phyloP scores from a whole-genome alignment of 1,284 basidiomycete genomes.

The Ustilago tritici region DNA sequence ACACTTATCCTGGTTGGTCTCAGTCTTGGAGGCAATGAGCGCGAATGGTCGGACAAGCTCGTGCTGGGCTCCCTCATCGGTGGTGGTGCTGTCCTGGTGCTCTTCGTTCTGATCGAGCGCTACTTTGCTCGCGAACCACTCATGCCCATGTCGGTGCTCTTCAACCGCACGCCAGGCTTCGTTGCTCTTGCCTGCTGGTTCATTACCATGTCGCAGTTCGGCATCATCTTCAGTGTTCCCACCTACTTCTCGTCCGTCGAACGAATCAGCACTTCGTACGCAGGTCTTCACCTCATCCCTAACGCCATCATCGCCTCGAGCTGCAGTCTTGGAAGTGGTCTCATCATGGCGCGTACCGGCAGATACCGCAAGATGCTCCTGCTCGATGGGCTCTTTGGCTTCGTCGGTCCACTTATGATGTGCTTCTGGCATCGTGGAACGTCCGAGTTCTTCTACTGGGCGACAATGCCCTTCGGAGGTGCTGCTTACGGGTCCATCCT shows the following conservation, averaged over 20 bases:
- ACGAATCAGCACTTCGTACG: slow-evolving; percentile 66
- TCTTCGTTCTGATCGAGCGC: slow-evolving; percentile 72
- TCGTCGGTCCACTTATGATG: slow-evolving; percentile 70
- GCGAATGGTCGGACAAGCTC: slow-evolving; percentile 60
- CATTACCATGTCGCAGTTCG: slow-evolving; percentile 70
- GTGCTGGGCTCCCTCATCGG: slow-evolving; percentile 60
- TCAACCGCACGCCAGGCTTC: slow-evolving; percentile 70
- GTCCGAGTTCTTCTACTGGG: slow-evolving; percentile 66
- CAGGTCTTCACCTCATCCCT: slow-evolving; percentile 70
- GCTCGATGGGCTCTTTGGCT: slow-evolving; percentile 61
- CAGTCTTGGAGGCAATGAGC: slow-evolving; percentile 67
- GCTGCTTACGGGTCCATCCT: slow-evolving; percentile 68
- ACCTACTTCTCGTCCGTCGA: slow-evolving; percentile 70
- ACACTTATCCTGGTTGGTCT: slow-evolving; percentile 69
- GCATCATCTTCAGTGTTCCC: slow-evolving; percentile 69
- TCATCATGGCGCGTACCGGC: slow-evolving; percentile 70
- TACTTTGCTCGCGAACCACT: slow-evolving; percentile 70
- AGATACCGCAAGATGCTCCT: slow-evolving; percentile 69
- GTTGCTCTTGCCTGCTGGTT: slow-evolving; percentile 70
- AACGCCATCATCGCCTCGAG: slow-evolving; percentile 69
- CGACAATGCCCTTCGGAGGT: slow-evolving; percentile 67
- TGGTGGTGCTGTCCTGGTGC: slow-evolving; percentile 73
- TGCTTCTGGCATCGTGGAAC: slow-evolving; percentile 69
- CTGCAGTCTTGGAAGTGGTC: slow-evolving; percentile 69
- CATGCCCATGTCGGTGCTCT: slow-evolving; percentile 70